Evolutionary conservation across 495 filamentous ascomycete genomes (phyloP).

Genomic region (Penicillium silybi): DNA sequence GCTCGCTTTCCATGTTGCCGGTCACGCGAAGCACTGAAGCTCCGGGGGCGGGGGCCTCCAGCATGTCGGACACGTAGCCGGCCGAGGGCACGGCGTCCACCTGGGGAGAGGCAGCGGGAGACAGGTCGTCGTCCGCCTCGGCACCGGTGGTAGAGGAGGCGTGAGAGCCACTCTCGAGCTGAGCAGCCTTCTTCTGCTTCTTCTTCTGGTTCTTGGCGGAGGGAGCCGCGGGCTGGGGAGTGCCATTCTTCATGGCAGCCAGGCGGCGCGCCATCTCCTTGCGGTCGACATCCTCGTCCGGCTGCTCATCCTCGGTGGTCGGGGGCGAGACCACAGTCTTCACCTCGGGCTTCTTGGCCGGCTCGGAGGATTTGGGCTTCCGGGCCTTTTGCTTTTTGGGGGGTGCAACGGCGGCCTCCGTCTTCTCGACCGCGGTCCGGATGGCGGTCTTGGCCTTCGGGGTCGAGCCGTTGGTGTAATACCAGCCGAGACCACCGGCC

Average conservation of each 20-base stretch:
- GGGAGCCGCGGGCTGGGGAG: slow-evolving; percentile 40
- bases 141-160: slow-evolving; percentile 70
- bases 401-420: slow-evolving; percentile 23
- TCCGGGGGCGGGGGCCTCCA: slow-evolving; percentile 63
- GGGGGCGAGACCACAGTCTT: slow-evolving; percentile 40
- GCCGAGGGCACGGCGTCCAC: slow-evolving; percentile 42
- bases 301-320: slow-evolving; percentile 39
- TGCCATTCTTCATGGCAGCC: slow-evolving; percentile 60
- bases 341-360: slow-evolving; percentile 28
- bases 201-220: slow-evolving; percentile 51
- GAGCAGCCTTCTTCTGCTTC: slow-evolving; percentile 51
- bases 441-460: slow-evolving; percentile 33
- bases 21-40: slow-evolving; percentile 77
- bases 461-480: slow-evolving; percentile 41
- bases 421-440: slow-evolving; percentile 33
- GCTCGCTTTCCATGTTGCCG: slow-evolving; percentile 54
- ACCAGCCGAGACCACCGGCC: slow-evolving; percentile 44
- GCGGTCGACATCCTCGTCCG: slow-evolving; percentile 60
- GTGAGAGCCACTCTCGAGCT: slow-evolving; percentile 35
- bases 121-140: slow-evolving; percentile 81
- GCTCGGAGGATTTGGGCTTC: slow-evolving; percentile 35
- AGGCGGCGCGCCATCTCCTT: slow-evolving; percentile 72
- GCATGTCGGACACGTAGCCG: slow-evolving; percentile 79
- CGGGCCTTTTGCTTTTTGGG: slow-evolving; percentile 40
- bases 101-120: slow-evolving; percentile 57